Evolutionary conservation across 345 rosid species (phyloP).

Genomic region (Conringia planisiliqua): DNA sequence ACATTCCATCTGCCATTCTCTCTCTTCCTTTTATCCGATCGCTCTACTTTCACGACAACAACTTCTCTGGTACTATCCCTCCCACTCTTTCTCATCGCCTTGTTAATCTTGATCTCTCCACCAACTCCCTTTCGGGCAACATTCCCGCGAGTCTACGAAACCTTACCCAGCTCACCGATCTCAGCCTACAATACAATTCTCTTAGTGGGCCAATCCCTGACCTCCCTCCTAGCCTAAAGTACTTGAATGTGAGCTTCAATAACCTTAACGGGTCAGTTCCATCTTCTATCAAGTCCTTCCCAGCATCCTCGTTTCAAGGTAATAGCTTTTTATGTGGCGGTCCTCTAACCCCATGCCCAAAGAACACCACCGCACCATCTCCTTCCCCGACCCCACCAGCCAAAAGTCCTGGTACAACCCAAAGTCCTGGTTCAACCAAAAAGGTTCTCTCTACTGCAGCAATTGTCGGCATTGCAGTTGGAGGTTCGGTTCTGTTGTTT

Average conservation of each 20-base stretch:
- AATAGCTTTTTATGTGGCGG: constrained; percentile 62
- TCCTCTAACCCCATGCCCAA: constrained; percentile 55
- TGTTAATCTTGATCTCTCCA: constrained; percentile 66
- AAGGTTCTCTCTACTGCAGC: constrained; percentile 49
- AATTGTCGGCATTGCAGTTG: constrained; percentile 63
- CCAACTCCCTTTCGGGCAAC: constrained; percentile 60
- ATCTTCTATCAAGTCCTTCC: constrained; percentile 52
- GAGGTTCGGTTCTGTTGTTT: constrained; percentile 49
- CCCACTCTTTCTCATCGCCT: constrained; percentile 48
- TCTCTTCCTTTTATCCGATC: constrained; percentile 69
- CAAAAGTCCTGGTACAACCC: constrained; percentile 27
- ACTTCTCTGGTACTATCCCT: constrained; percentile 75
- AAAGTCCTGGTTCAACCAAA: constrained; percentile 39
- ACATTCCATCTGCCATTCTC: constrained; percentile 66
- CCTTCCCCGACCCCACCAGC: constrained; percentile 42
- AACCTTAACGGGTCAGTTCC: constrained; percentile 78
- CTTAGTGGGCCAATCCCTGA: constrained; percentile 64
- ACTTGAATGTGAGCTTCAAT: constrained; percentile 78
- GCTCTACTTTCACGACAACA: constrained; percentile 71
- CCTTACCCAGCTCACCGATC: constrained; percentile 49
- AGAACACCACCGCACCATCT: constrained; percentile 49
- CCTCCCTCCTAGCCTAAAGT: constrained; percentile 46
- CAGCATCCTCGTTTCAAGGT: constrained; percentile 71
- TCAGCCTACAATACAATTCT: constrained; percentile 68
- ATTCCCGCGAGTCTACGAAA: constrained; percentile 57